Conservation (phyloP, 768 basidiomycete genomes). For the Phallus indusiatus region DNA sequence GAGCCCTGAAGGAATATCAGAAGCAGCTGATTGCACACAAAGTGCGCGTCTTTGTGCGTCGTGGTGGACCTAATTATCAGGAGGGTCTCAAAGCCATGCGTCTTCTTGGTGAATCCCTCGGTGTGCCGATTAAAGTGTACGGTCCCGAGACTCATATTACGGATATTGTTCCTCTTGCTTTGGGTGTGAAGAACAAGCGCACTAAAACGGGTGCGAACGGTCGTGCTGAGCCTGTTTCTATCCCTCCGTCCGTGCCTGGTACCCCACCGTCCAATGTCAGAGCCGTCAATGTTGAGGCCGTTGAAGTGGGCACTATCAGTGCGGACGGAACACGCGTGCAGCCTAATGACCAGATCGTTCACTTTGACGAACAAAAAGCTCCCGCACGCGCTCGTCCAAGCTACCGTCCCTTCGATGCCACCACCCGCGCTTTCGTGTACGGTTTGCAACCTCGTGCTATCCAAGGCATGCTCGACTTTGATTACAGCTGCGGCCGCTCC, state of each 20-base stretch:
- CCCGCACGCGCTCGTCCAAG: conserved; percentile 53
- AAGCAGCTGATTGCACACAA: conserved; percentile 68
- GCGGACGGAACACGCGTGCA: conserved; percentile 75
- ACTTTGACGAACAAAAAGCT: conserved; percentile 53
- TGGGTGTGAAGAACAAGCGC: conserved; percentile 63
- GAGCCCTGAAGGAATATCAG: conserved; percentile 90
- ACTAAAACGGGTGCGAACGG: conserved; percentile 21
- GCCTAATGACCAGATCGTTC: conserved; percentile 81
- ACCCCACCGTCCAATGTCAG: conserved; percentile 35
- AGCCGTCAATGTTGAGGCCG: conserved; percentile 28
- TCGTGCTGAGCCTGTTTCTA: conserved; percentile 18
- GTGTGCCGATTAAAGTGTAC: conserved; percentile 93
- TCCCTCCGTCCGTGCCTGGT: conserved; percentile 39
- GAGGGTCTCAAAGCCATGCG: conserved; percentile 98
- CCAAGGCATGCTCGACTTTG: conserved; percentile 98
- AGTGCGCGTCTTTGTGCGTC: conserved; percentile 94
- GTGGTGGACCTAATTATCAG: conserved; percentile 99
- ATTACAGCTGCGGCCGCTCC: conserved; percentile 91
- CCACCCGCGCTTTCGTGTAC: conserved; percentile 95
- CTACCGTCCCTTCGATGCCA: conserved; percentile 87
- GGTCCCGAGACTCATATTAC: conserved; percentile 99
- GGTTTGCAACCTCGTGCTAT: conserved; percentile 99
- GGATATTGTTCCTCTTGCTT: conserved; percentile 96
- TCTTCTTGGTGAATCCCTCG: conserved; percentile 89
- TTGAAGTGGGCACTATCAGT: conserved; percentile 59